Evolutionary conservation across 192 early-diverging fungal species (phyloP), one percentile per base, ranked within the genome.

Genomic region (Coemansia sp.): DNA sequence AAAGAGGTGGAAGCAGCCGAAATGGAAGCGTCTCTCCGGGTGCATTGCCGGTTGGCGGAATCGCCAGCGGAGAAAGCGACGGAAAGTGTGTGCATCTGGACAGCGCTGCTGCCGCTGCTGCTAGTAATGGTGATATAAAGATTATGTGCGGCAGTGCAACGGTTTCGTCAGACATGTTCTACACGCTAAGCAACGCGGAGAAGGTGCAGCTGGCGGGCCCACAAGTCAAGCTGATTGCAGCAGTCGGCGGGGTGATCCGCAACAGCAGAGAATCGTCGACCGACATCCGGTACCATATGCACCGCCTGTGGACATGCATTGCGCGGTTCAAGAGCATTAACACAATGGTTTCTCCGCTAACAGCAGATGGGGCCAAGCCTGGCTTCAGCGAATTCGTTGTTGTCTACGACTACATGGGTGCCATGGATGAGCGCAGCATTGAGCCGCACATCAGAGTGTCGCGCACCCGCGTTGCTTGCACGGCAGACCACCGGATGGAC

Each of bases 331-430:
- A 33, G 0, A 59, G 71, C 23, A 56, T 80, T 0, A 49, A 41
- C 35, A 21, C 53, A 16, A 60, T 74, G 63, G 55, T 80, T 20
- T 34, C 36, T 26, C 60, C 48, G 10, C 44, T 46, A 18, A 41
- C 39, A 7, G 20, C 18, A 6, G 10, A 26, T 5, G 44, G 44
- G 14, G 7, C 44, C 44, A 18, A 14, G 18, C 39, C 39, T 14
- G n/a, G 49, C 20, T 80, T 80, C 66, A 58, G 68, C 20, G 77
- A 80, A 57, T 75, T 80, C 69, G 69, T 80, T 8, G 72, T 80
- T 7, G 77, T 80, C 21, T 24, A 63, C 7, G 69, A 80, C 46
- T 75, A 71, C 41, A n/a, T 24, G 2, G 35, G 62, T 0, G 20
- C 69, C 0, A 75, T 80, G 26, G 66, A 67, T 12, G 46, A 67